A percentile compares a stretch with the other conserved stretches of the same genome.
Evolutionary conservation across 352 stramenopile genomes (phyloP).

Genomic region (Lagenidium giganteum): DNA sequence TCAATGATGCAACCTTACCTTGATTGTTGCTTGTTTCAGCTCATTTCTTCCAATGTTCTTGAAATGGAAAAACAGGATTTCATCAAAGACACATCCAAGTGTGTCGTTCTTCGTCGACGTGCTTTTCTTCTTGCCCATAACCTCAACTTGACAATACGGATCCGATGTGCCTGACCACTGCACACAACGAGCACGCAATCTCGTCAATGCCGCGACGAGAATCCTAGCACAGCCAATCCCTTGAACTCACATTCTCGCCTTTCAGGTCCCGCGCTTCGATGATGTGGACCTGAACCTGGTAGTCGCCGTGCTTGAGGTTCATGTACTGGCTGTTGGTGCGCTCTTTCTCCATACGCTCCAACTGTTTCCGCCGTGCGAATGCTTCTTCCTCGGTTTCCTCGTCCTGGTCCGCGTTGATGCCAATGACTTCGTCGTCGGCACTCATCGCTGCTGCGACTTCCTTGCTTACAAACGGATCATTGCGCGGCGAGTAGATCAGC

Average conservation of each 20-base stretch:
- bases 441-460: constrained; percentile 9
- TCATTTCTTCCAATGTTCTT: constrained; percentile 72
- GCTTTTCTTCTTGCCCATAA: constrained; percentile 66
- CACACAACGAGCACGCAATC: neutral
- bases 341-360: constrained; percentile 51
- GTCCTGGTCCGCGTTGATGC: constrained; percentile 55
- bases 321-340: constrained; percentile 37
- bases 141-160: constrained; percentile 81
- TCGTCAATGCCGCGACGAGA: neutral
- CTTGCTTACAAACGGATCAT: constrained; percentile 32
- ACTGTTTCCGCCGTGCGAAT: constrained; percentile 22
- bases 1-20: constrained; percentile 26
- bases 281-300: constrained; percentile 80
- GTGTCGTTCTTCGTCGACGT: constrained; percentile 77
- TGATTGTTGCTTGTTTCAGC: constrained; percentile 60
- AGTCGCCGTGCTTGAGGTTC: constrained; percentile 68
- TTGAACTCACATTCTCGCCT: constrained; percentile 62
- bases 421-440: constrained; percentile 18
- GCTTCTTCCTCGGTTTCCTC: constrained; percentile 74
- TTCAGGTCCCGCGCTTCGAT: constrained; percentile 88
- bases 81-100: constrained; percentile 87
- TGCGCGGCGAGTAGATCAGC: constrained; percentile 55
- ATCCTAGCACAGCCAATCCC: neutral
- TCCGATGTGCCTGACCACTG: constrained; percentile 86
- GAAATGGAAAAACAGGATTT: constrained; percentile 89